Percentiles rank a stretch among this genome's conserved stretches.
phyloP scores from a whole-genome alignment of 2,329 filamentous ascomycete genomes.

The Elsinoe australis region DNA sequence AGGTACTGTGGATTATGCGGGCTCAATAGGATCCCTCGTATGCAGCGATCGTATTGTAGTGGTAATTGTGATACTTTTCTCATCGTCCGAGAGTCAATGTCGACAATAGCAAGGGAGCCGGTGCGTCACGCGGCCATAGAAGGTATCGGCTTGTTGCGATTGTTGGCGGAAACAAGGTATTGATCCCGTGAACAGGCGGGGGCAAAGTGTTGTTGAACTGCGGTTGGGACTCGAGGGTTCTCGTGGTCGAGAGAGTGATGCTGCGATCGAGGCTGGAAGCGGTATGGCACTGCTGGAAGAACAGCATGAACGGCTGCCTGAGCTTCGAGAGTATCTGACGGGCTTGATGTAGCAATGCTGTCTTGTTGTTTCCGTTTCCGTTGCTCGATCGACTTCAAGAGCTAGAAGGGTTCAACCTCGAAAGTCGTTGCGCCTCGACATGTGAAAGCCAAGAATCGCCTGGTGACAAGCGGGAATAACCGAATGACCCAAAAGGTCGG shows the following conservation, averaged over 20 bases:
- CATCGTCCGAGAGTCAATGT: conserved; percentile 4
- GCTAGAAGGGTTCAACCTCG: conserved; percentile 14
- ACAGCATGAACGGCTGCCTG: no score
- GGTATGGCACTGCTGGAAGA: no score
- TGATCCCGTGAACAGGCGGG: conserved; percentile 8
- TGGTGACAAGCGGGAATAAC: no score
- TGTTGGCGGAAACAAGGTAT: conserved; percentile 1
- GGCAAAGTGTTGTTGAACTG: conserved; percentile 8
- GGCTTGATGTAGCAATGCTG: background rate
- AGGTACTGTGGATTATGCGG: background rate
- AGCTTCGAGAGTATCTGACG: background rate
- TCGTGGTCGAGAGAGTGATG: conserved; percentile 4
- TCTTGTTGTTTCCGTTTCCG: background rate
- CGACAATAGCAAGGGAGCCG: background rate
- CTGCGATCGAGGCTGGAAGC: background rate
- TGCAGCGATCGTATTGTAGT: conserved; percentile 12
- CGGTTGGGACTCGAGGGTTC: conserved; percentile 14
- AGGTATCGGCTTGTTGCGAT: conserved; percentile 6
- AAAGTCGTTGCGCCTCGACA: conserved; percentile 11
- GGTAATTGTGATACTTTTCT: conserved; percentile 8
- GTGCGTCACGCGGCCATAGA: background rate
- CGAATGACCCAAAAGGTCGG: no score
- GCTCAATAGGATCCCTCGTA: background rate
- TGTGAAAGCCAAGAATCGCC: conserved; percentile 10
- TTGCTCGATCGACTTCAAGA: background rate